Base-by-base conservation (phyloP, 805 yeast species). In the Barnettozyma salicaria region DNA sequence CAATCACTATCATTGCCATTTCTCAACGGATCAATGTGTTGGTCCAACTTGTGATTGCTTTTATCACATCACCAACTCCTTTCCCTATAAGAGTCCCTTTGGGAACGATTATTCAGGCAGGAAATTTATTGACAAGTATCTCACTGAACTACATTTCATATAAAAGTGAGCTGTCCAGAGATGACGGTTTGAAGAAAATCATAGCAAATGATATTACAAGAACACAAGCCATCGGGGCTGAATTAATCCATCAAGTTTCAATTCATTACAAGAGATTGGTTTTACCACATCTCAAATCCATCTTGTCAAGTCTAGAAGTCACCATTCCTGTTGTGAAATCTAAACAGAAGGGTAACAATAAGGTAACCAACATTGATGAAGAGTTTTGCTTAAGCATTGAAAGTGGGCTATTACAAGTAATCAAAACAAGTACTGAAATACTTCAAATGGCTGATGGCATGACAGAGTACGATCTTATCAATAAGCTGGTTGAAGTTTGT, bases 81-180 rank as follows among this genome's bases (percentile, higher is more conserved):
- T 68, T 64, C 47, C 63, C 77, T 10, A 68, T 78, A 7, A 64
- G 68, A 43, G 67, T 83, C 7, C 92, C 94, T 3, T 44, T 85
- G 11, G 89, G 90, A 1, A 49, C 61, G 30, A 52, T 81, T 3
- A 52, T 80, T 5, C 53, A 64, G 7, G 42, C 79, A 33, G 62
- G 68, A 17, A 87, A 81, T 48, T 59, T 78, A 10, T 50, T 80
- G 12, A 58, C 74, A 40, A 67, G 78, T 13, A 57, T 85, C 40
- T 76, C 78, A 45, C 58, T 70, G 11, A 72, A 67, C 36, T 76
- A 74, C 43, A 58, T 78, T 25, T 67, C 77, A 2, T 66, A 79
- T 51, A 74, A 71, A 46, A 65, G 70, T 32, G 86, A 79, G 19
- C 35, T 67, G 43, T 68, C 81, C 40, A 66, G 80, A 42, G 81